Evolutionary conservation across 202 grass and related monocot genomes (phyloP).

Genomic region (Setaria italica): DNA sequence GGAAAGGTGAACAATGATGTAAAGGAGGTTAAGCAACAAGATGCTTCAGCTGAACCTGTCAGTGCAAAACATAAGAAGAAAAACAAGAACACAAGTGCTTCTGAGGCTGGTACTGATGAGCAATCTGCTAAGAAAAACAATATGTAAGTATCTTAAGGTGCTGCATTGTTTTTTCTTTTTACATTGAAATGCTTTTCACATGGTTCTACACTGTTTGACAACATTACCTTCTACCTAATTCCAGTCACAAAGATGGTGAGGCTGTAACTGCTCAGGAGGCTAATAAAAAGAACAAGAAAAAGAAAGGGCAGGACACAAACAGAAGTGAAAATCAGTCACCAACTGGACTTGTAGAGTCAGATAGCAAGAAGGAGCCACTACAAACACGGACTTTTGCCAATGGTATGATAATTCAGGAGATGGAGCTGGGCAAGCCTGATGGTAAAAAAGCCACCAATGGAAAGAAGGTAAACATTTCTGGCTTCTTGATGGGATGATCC

Average conservation of each 20-base stretch:
- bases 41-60: conserved; percentile 41
- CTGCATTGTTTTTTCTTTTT: conserved; percentile 31
- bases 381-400: conserved; percentile 80
- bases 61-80: conserved; percentile 63
- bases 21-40: conserved; percentile 50
- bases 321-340: conserved; percentile 43
- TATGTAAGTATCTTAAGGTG: conserved; percentile 54
- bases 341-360: conserved; percentile 34
- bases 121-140: conserved; percentile 44
- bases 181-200: conserved; percentile 4
- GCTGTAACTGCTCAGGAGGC: conserved; percentile 41
- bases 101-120: conserved; percentile 39
- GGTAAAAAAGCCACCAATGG: conserved; percentile 77
- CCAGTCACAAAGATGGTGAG: conserved; percentile 49
- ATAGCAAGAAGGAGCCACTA: conserved; percentile 49
- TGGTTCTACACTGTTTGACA: conserved; percentile 26
- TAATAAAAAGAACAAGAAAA: conserved; percentile 75
- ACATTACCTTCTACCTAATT: not conserved
- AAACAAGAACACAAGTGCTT: conserved; percentile 49
- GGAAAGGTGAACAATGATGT: conserved; percentile 37
- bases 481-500: not conserved
- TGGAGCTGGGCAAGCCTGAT: conserved; percentile 79
- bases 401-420: conserved; percentile 76
- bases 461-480: conserved; percentile 61
- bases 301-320: conserved; percentile 56